Evolutionary conservation across 495 filamentous ascomycete genomes (phyloP).

Genomic region (Aspergillus avenaceus): DNA sequence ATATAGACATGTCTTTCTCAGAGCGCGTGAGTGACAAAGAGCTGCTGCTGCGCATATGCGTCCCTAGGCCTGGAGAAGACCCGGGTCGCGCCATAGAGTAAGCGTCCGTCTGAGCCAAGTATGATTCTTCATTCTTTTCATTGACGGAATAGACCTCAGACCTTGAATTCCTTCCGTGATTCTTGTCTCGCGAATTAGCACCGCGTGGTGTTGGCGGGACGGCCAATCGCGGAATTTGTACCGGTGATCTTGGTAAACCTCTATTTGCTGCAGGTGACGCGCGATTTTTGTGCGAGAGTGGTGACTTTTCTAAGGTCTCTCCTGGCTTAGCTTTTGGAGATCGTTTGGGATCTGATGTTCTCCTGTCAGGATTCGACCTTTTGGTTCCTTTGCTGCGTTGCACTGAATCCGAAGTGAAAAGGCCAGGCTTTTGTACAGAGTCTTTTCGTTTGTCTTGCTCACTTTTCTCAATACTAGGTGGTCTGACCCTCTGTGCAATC

Average conservation of each 20-base stretch:
- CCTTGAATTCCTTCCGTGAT: constrained; percentile 26
- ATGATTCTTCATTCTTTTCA: constrained; percentile 52
- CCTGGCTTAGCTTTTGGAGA: constrained; percentile 9
- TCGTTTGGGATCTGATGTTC: constrained; percentile 15
- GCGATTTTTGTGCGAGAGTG: neutral
- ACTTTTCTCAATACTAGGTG: constrained; percentile 20
- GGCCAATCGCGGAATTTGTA: constrained; percentile 20
- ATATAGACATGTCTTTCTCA: constrained; percentile 38
- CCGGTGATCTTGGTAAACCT: constrained; percentile 38
- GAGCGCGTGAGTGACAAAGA: constrained; percentile 44
- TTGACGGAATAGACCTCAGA: constrained; percentile 48
- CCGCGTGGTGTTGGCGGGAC: constrained; percentile 18
- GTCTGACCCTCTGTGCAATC: constrained; percentile 35
- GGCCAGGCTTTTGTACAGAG: constrained; percentile 10
- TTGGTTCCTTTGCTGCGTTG: constrained; percentile 13
- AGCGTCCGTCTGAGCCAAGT: constrained; percentile 56
- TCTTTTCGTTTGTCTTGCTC: constrained; percentile 24
- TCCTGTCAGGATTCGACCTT: constrained; percentile 19
- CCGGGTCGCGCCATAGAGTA: constrained; percentile 49
- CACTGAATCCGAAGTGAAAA: constrained; percentile 1
- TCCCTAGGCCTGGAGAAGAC: constrained; percentile 42
- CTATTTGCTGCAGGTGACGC: constrained; percentile 27
- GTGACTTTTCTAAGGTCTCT: constrained; percentile 9
- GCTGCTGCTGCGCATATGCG: constrained; percentile 46
- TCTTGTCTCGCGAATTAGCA: constrained; percentile 16